Conservation (phyloP, 1,284 basidiomycete genomes). For the Cutaneotrichosporon spelunceum region DNA sequence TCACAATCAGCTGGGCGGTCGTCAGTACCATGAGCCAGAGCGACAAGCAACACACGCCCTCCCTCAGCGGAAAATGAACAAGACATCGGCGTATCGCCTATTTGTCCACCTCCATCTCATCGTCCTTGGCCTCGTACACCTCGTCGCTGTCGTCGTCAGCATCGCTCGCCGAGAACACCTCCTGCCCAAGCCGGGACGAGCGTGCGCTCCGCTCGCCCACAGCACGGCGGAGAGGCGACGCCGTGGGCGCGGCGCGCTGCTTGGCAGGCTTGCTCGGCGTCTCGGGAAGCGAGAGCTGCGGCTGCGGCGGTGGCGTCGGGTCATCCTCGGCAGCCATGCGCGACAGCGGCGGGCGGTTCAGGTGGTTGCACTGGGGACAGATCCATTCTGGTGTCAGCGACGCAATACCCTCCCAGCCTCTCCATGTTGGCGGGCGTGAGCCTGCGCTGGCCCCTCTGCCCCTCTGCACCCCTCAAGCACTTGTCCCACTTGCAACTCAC, state of each 20-base stretch:
- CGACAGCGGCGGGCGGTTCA: constrained; percentile 44
- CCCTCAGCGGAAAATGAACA: too few species aligned
- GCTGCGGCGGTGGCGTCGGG: not conserved
- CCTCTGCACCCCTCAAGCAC: not conserved
- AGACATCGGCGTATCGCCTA: constrained; percentile 3
- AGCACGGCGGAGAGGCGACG: constrained; percentile 28
- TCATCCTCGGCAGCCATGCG: constrained; percentile 16
- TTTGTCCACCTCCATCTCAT: constrained; percentile 41
- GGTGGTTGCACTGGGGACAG: constrained; percentile 49
- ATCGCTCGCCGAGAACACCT: constrained; percentile 40
- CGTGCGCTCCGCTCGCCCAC: constrained; percentile 30
- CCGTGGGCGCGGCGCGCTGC: constrained; percentile 12
- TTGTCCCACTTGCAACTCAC: constrained; percentile 58
- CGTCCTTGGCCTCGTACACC: constrained; percentile 8
- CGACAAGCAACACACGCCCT: too few species aligned
- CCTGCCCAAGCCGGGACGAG: constrained; percentile 38
- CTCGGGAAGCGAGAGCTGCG: constrained; percentile 10
- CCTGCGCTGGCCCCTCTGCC: too few species aligned
- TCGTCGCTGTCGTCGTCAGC: constrained; percentile 26
- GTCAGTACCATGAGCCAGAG: too few species aligned
- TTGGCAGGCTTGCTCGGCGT: constrained; percentile 20
- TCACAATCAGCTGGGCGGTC: too few species aligned
- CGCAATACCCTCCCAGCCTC: not conserved
- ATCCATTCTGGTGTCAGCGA: constrained; percentile 45
- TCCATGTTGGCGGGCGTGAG: too few species aligned